phyloP scores from a whole-genome alignment of 129 eudicot genomes.

The Saposhnikovia divaricata region DNA sequence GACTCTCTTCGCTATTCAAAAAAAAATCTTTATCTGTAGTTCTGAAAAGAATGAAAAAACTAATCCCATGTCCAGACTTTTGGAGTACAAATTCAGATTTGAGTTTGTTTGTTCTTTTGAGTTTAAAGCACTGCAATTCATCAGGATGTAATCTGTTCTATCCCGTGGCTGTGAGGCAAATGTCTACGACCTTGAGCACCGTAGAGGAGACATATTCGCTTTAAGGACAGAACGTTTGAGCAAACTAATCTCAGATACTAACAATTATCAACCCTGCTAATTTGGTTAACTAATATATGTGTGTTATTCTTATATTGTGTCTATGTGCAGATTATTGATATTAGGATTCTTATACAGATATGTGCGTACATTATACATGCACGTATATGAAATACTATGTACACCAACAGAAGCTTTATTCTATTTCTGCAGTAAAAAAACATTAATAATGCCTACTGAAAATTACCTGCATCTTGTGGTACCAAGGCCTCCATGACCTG shows the following conservation, averaged over 20 bases:
- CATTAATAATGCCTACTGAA: background rate
- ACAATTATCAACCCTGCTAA: background rate
- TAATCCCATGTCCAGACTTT: too few species aligned
- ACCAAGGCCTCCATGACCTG: conserved; percentile 94
- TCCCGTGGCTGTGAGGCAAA: background rate
- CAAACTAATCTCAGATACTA: background rate
- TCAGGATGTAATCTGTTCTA: background rate
- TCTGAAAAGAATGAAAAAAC: too few species aligned
- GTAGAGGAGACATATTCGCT: background rate
- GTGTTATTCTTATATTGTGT: background rate
- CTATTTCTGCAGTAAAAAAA: too few species aligned
- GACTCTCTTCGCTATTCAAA: too few species aligned
- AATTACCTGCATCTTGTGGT: conserved; percentile 77
- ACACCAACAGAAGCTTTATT: background rate
- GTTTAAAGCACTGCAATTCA: too few species aligned
- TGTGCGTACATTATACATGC: background rate
- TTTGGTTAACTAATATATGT: background rate
- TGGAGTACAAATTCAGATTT: too few species aligned
- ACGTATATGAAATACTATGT: background rate
- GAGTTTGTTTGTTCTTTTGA: too few species aligned
- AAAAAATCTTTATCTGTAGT: too few species aligned
- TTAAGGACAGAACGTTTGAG: background rate
- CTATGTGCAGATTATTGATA: background rate
- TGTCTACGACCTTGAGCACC: background rate
- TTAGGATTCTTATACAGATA: background rate